A percentile compares a stretch with the other conserved stretches of the same genome.
phyloP scores from a whole-genome alignment of 106 monocot species.

The Platanthera zijinensis region DNA sequence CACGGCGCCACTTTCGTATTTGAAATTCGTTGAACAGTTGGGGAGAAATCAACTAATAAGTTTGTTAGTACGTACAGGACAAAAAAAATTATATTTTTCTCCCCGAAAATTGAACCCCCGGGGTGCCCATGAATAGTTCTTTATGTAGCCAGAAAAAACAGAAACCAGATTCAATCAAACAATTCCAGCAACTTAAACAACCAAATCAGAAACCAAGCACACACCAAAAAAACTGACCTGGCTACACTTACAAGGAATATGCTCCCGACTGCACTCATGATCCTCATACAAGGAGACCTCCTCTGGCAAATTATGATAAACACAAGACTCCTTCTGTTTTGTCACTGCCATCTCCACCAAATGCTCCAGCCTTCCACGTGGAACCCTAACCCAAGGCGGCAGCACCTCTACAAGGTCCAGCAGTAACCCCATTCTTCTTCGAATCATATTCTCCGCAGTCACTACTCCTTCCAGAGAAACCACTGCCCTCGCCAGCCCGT shows the following conservation, averaged over 20 bases:
- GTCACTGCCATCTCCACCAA: constrained; percentile 42
- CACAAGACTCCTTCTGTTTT: constrained; percentile 32
- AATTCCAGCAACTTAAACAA: background rate
- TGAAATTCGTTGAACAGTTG: too few relatives aligned
- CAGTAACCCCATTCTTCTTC: constrained; percentile 34
- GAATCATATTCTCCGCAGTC: constrained; percentile 10
- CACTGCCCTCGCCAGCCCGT: constrained; percentile 28
- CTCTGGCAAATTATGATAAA: constrained; percentile 51
- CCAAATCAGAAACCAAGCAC: background rate
- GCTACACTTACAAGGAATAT: constrained; percentile 44
- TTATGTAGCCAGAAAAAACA: background rate
- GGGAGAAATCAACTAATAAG: too few relatives aligned
- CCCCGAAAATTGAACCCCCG: too few relatives aligned
- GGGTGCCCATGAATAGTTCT: too few relatives aligned
- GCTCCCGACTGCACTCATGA: constrained; percentile 38
- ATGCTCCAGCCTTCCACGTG: constrained; percentile 41
- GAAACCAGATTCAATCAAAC: background rate
- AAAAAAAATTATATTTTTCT: too few relatives aligned
- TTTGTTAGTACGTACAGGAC: too few relatives aligned
- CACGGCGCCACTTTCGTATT: too few relatives aligned
- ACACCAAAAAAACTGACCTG: constrained; percentile 29
- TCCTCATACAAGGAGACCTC: constrained; percentile 43
- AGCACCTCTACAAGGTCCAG: constrained; percentile 44
- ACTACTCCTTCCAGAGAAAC: constrained; percentile 35
- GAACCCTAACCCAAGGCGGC: constrained; percentile 33